phyloP scores from a whole-genome alignment of 2,329 filamentous ascomycete genomes.

The Claviceps spartinae region DNA sequence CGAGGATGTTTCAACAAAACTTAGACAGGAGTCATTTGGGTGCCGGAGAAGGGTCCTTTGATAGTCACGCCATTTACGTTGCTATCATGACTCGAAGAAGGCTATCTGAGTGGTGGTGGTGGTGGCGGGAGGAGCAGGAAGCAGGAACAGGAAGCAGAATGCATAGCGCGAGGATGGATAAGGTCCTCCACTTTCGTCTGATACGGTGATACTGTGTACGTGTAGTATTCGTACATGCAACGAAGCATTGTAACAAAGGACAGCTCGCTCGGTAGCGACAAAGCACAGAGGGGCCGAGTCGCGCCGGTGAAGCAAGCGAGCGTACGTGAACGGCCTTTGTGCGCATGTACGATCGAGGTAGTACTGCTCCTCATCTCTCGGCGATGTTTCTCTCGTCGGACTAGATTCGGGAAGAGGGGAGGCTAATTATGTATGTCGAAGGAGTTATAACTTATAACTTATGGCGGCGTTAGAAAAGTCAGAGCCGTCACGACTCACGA shows the following conservation, averaged over 20 bases:
- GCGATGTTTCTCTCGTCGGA: background rate
- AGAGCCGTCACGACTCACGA: too few relatives aligned
- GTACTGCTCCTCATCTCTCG: background rate
- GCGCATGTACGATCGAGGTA: background rate
- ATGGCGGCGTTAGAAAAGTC: too few relatives aligned
- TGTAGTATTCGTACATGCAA: background rate
- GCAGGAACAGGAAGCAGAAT: background rate
- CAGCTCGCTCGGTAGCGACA: background rate
- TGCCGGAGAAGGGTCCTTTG: background rate
- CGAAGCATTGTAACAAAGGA: background rate
- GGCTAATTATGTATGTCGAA: background rate
- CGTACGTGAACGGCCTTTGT: background rate
- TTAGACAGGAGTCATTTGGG: background rate
- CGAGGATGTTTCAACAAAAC: background rate
- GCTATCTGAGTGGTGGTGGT: background rate
- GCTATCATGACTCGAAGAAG: background rate
- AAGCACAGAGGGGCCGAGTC: background rate
- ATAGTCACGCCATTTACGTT: background rate
- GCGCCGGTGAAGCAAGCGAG: background rate
- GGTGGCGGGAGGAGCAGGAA: background rate
- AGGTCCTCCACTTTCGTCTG: background rate
- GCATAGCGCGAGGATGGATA: background rate
- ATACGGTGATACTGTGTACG: background rate
- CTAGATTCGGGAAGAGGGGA: background rate
- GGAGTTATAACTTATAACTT: too few relatives aligned